These are phyloP conservation scores for Aspergillus transmontanensis DNA, from an alignment of 2,329 filamentous ascomycete species.

Conservation along the genomic window DNA sequence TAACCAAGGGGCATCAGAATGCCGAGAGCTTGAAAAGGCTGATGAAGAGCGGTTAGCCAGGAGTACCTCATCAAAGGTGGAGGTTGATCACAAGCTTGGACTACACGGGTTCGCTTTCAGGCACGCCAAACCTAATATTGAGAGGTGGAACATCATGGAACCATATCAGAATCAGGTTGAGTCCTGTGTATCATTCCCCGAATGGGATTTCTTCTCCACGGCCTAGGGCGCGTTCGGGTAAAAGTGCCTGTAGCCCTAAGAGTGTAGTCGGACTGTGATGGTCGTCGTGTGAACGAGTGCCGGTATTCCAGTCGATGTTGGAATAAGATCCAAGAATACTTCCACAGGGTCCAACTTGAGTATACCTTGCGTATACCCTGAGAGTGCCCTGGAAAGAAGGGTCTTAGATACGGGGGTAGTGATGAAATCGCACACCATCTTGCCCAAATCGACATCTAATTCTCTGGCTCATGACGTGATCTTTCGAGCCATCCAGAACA, in stretches of 20 bases:
- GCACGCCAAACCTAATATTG: constrained; percentile 1
- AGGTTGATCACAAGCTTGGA: background rate
- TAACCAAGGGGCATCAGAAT: background rate
- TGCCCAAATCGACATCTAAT: background rate
- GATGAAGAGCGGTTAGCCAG: background rate
- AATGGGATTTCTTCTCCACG: background rate
- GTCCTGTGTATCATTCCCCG: background rate
- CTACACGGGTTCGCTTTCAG: constrained; percentile 1
- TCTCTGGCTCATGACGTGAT: background rate
- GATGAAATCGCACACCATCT: constrained; percentile 7
- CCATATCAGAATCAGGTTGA: background rate
- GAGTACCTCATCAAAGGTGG: background rate
- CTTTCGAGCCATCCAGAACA: background rate
- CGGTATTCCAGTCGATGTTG: background rate
- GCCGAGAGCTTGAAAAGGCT: background rate
- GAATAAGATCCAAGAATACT: background rate
- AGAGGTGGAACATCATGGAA: background rate
- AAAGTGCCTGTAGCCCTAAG: background rate
- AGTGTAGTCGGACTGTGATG: background rate
- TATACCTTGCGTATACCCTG: background rate
- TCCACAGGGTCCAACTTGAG: background rate
- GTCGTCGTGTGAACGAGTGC: background rate
- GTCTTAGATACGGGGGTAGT: background rate
- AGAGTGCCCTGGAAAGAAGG: background rate
- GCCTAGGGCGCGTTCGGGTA: background rate